phyloP scores from a whole-genome alignment of 2,329 filamentous ascomycete genomes.

The Fusarium tupiense region DNA sequence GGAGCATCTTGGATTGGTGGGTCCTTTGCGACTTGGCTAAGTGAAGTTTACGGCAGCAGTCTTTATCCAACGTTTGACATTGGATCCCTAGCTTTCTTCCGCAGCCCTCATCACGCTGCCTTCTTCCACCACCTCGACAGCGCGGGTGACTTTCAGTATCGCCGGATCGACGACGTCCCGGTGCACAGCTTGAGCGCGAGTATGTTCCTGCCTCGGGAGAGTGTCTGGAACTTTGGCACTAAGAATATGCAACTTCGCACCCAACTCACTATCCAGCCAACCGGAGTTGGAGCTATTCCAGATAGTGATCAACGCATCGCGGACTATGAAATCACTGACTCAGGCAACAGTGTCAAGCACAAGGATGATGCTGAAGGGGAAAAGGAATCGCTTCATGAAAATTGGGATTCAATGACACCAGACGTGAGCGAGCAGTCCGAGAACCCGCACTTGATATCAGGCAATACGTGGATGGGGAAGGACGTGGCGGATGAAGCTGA shows the following conservation, averaged over 20 bases:
- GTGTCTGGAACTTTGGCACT: conserved; percentile 62
- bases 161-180: conserved; percentile 58
- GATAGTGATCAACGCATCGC: conserved; percentile 36
- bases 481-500: conserved; percentile 3
- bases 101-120: conserved; percentile 55
- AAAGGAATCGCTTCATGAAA: conserved; percentile 46
- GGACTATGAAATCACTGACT: conserved; percentile 25
- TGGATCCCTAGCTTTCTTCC: conserved; percentile 61
- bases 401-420: conserved; percentile 51
- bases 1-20: conserved; percentile 40
- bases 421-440: conserved; percentile 52
- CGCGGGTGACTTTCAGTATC: conserved; percentile 59
- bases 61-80: conserved; percentile 66
- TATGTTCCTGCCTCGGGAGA: conserved; percentile 61
- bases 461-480: conserved; percentile 53
- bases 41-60: conserved; percentile 58
- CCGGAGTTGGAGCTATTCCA: conserved; percentile 39
- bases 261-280: conserved; percentile 23
- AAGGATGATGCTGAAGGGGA: conserved; percentile 25
- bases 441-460: conserved; percentile 48
- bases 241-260: conserved; percentile 24
- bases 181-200: conserved; percentile 65
- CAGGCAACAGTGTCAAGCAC: conserved; percentile 7
- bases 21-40: conserved; percentile 46
- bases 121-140: conserved; percentile 62